These are phyloP conservation scores for Ustilago sp. DNA, from an alignment of 1,284 basidiomycete genomes.

Conservation along the genomic window DNA sequence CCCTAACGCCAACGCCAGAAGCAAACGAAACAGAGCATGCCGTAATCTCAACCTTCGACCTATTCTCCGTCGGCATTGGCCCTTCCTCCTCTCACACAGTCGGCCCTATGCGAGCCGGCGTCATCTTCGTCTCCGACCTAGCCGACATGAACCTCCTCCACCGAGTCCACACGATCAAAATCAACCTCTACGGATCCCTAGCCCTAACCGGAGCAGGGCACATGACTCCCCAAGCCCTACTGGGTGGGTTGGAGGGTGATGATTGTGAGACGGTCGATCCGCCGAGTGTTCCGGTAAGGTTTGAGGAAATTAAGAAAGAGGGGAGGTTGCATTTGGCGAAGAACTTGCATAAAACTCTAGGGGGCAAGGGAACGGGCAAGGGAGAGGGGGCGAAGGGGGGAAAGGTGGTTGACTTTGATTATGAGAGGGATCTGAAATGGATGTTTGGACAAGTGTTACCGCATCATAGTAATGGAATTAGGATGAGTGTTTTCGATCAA, in stretches of 20 bases:
- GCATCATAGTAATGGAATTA: conserved; percentile 77
- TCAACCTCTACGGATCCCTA: conserved; percentile 79
- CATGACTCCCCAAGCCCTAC: conserved; percentile 91
- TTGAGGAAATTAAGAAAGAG: conserved; percentile 77
- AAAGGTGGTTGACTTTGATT: conserved; percentile 79
- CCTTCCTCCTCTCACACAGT: conserved; percentile 76
- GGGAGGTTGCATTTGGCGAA: conserved; percentile 79
- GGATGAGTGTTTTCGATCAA: conserved; percentile 85
- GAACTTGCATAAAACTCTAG: conserved; percentile 46
- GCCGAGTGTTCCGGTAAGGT: conserved; percentile 77
- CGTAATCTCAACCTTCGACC: conserved; percentile 80
- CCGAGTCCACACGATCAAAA: conserved; percentile 82
- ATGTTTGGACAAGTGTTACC: conserved; percentile 77
- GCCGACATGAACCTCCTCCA: conserved; percentile 78
- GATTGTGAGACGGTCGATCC: conserved; percentile 81
- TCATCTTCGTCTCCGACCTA: conserved; percentile 81
- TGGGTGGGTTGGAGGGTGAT: conserved; percentile 86
- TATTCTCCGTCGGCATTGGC: conserved; percentile 87
- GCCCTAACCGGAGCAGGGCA: conserved; percentile 84
- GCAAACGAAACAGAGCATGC: conserved; percentile 79
- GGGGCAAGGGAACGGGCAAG: not conserved
- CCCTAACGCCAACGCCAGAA: conserved; percentile 6
- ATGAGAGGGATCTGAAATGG: conserved; percentile 91
- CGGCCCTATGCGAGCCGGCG: conserved; percentile 86
- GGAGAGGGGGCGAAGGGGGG: conserved; percentile 15